Evolutionary conservation across 1,284 basidiomycete genomes (phyloP).

Genomic region (Heliocybe sulcata): DNA sequence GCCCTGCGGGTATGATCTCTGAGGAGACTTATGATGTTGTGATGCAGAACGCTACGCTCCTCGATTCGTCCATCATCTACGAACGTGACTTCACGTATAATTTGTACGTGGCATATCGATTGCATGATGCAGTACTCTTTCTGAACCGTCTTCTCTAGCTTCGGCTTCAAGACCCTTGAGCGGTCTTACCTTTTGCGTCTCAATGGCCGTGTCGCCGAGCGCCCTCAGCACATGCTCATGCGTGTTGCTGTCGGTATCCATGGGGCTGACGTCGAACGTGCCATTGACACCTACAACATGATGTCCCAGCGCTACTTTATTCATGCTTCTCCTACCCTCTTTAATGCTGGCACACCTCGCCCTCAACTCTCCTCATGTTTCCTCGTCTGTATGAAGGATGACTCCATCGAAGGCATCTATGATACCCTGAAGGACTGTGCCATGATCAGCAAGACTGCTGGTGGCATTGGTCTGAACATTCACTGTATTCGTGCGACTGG

Average conservation of each 20-base stretch:
- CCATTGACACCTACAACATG: constrained; percentile 88
- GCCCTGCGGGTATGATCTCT: constrained; percentile 88
- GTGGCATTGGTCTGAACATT: constrained; percentile 95
- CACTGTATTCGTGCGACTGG: constrained; percentile 97
- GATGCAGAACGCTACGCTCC: constrained; percentile 72
- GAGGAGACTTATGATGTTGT: constrained; percentile 83
- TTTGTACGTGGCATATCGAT: constrained; percentile 43
- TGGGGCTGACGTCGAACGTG: constrained; percentile 84
- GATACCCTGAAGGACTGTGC: constrained; percentile 98
- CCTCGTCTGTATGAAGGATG: constrained; percentile 97
- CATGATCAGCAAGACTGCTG: constrained; percentile 99
- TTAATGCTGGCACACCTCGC: constrained; percentile 97
- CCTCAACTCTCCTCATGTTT: constrained; percentile 97
- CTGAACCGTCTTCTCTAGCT: constrained; percentile 40
- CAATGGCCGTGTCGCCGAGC: constrained; percentile 92
- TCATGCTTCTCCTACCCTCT: constrained; percentile 96
- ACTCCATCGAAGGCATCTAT: constrained; percentile 99
- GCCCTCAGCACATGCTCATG: constrained; percentile 99
- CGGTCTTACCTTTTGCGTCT: constrained; percentile 95
- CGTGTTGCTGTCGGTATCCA: constrained; percentile 98
- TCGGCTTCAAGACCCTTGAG: constrained; percentile 99
- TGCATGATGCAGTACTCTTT: not conserved
- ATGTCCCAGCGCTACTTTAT: constrained; percentile 99
- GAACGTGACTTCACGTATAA: constrained; percentile 98
- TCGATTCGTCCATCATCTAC: constrained; percentile 97